Percentiles rank a stretch among this genome's conserved stretches.
These are phyloP conservation scores for Globisporangium mamillatum DNA, from an alignment of 352 stramenopile genomes.

Conservation along the genomic window DNA sequence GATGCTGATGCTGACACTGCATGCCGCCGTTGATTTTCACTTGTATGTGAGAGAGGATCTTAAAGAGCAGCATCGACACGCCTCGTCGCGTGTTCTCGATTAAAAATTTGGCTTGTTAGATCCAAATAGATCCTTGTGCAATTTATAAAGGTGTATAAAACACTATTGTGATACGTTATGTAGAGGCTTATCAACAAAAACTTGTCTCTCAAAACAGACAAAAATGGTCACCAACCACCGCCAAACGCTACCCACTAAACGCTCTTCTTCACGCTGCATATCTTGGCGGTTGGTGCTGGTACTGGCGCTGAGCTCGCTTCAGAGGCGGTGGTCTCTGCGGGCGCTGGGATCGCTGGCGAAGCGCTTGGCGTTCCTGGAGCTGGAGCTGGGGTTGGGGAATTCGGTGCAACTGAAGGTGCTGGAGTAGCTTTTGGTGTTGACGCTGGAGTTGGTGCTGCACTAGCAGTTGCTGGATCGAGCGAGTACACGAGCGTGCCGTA, in stretches of 20 bases:
- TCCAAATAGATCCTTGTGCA: neutral
- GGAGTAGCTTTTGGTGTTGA: neutral
- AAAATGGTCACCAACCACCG: neutral
- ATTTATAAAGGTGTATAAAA: neutral
- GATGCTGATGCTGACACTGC: neutral
- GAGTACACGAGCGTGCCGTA: constrained; percentile 22
- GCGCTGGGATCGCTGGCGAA: neutral
- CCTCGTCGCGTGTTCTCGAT: neutral
- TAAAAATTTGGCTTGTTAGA: neutral
- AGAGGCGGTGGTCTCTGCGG: neutral
- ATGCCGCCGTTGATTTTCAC: neutral
- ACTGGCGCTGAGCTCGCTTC: neutral
- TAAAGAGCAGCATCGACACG: constrained; percentile 1
- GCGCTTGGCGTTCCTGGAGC: neutral
- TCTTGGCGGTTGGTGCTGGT: neutral
- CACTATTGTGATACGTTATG: neutral
- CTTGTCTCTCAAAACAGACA: neutral
- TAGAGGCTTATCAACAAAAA: neutral
- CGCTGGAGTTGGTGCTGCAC: neutral
- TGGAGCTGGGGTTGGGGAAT: neutral
- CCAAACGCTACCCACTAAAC: neutral
- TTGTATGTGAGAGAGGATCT: neutral
- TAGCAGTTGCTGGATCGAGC: neutral
- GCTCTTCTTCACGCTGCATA: constrained; percentile 4
- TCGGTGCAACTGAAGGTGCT: neutral